Evolutionary conservation across 352 stramenopile species (phyloP).

Genomic region (Phytophthora crassamura): DNA sequence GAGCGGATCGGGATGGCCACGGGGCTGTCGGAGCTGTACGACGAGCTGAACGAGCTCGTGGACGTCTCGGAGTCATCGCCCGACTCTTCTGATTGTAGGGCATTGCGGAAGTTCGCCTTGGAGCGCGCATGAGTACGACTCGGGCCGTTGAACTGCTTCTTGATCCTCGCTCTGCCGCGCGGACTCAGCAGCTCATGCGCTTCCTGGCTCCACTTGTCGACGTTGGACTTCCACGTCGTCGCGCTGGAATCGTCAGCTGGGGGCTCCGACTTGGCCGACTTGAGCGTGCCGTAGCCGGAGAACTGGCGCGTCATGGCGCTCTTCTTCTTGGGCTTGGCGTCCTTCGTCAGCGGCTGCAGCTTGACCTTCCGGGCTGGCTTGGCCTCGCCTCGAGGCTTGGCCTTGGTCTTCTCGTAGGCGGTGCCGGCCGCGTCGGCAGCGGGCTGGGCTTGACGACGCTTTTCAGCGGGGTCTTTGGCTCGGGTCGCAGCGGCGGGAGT

Average conservation of each 20-base stretch:
- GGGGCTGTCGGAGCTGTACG: conserved; percentile 26
- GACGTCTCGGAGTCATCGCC: conserved; percentile 55
- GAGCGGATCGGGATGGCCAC: conserved; percentile 26
- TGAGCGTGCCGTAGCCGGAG: conserved; percentile 32
- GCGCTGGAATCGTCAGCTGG: conserved; percentile 14
- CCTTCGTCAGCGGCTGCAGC: conserved; percentile 17
- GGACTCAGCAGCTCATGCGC: conserved; percentile 41
- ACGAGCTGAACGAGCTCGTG: conserved; percentile 46
- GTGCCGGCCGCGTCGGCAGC: conserved; percentile 11
- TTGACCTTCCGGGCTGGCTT: conserved; percentile 30
- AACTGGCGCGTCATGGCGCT: conserved; percentile 36
- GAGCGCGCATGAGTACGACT: conserved; percentile 2
- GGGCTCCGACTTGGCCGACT: conserved; percentile 18
- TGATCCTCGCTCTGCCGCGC: conserved; percentile 36
- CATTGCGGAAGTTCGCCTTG: conserved; percentile 11
- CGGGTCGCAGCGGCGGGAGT: conserved; percentile 15
- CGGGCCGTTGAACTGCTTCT: conserved; percentile 30
- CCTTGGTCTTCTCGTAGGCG: conserved; percentile 13
- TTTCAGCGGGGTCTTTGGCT: conserved; percentile 28
- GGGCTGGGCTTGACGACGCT: conserved; percentile 12
- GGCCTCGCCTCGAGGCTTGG: conserved; percentile 20
- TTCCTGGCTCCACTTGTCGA: conserved; percentile 51
- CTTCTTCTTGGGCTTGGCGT: conserved; percentile 24
- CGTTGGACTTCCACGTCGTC: conserved; percentile 52
- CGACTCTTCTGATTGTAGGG: conserved; percentile 36